Conservation (phyloP, 1,284 basidiomycete genomes). For the Malassezia pachydermatis region DNA sequence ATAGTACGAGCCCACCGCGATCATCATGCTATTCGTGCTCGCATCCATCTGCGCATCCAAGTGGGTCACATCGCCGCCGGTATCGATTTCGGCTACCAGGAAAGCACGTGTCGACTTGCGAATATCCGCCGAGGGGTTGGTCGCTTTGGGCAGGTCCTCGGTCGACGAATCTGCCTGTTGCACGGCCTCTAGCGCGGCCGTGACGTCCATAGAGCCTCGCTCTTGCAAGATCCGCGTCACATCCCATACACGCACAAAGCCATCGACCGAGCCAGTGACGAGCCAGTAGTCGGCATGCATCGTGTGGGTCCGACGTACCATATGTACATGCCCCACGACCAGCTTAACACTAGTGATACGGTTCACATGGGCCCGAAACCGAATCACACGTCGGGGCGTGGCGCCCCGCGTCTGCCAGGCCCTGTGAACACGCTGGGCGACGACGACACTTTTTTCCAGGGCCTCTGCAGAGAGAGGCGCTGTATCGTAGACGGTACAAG, state of each 20-base stretch:
- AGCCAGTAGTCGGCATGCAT: conserved; percentile 8
- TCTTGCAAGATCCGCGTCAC: conserved; percentile 4
- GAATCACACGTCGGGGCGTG: conserved; percentile 10
- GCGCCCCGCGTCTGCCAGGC: conserved; percentile 9
- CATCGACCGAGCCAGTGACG: conserved; percentile 22
- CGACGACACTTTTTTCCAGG: conserved; percentile 8
- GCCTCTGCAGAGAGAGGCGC: too few relatives aligned
- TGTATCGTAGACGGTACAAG: background rate
- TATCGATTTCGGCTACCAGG: conserved; percentile 22
- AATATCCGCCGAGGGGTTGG: conserved; percentile 10
- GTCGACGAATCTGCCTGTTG: background rate
- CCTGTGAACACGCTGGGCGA: background rate
- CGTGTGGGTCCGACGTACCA: too few relatives aligned
- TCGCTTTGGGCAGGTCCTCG: conserved; percentile 1
- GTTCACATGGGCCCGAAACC: conserved; percentile 21
- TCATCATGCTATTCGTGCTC: background rate
- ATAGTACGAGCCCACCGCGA: conserved; percentile 23
- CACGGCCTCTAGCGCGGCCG: conserved; percentile 1
- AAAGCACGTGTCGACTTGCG: conserved; percentile 1
- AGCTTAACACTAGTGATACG: conserved; percentile 22
- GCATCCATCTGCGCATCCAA: conserved; percentile 19
- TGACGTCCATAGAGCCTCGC: background rate
- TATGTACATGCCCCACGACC: conserved; percentile 3
- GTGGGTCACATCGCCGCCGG: conserved; percentile 20
- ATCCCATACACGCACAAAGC: conserved; percentile 21